Conservation (phyloP, 2,329 filamentous ascomycete genomes). For the Colletotrichum sublineola region DNA sequence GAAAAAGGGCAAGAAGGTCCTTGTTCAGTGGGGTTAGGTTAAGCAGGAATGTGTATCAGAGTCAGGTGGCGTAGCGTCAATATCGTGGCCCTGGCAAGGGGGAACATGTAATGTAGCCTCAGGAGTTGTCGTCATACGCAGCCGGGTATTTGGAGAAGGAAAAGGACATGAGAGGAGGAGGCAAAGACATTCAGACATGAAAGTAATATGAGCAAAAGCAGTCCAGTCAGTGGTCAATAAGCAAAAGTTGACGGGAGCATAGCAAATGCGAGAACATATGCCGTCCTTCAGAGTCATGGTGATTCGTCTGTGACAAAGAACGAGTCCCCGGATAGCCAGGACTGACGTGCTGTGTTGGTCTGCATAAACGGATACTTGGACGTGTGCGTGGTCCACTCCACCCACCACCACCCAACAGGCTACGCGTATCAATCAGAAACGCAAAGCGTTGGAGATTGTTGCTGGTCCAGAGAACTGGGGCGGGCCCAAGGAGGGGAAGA, state of each 20-base stretch:
- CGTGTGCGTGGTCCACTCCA: too few species aligned
- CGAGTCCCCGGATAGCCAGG: not conserved
- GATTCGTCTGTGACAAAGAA: not conserved
- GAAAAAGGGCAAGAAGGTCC: slow-evolving; percentile 72
- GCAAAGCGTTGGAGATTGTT: not conserved
- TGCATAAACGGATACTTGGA: not conserved
- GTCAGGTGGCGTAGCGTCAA: not conserved
- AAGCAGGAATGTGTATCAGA: slow-evolving; percentile 2
- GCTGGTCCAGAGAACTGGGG: too few species aligned
- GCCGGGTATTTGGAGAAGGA: not conserved
- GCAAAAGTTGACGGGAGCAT: not conserved
- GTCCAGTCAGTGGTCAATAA: not conserved
- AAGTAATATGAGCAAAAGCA: not conserved
- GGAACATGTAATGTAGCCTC: not conserved
- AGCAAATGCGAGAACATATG: not conserved
- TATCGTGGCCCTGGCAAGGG: not conserved
- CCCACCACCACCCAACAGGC: not conserved
- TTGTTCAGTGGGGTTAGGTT: slow-evolving; percentile 73
- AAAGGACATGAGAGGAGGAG: not conserved
- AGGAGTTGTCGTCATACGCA: not conserved
- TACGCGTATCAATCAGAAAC: not conserved
- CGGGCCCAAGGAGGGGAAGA: too few species aligned
- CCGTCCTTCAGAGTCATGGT: not conserved
- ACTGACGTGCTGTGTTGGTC: too few species aligned
- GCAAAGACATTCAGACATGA: not conserved